These are phyloP conservation scores for California macrophylla DNA, from an alignment of 441 rosid species.

Conservation along the genomic window DNA sequence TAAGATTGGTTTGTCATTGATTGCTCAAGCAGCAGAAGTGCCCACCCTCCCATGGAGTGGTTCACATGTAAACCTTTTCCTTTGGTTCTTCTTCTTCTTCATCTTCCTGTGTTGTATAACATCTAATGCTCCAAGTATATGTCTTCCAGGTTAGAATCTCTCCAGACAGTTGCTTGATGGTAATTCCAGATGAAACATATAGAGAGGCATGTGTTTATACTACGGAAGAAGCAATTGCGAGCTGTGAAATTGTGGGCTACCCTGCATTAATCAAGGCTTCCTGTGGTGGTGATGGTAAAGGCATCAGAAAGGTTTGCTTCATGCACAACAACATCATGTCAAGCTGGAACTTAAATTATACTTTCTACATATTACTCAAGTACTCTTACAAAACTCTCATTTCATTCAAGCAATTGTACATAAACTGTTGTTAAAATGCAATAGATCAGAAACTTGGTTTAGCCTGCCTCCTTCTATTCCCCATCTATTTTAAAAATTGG, in stretches of 20 bases:
- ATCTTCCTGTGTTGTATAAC: slow-evolving; percentile 13
- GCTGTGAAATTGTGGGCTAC: slow-evolving; percentile 96
- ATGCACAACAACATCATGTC: not conserved
- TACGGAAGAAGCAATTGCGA: slow-evolving; percentile 93
- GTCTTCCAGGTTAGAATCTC: slow-evolving; percentile 71
- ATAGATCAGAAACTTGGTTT: not conserved
- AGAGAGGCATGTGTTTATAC: slow-evolving; percentile 93
- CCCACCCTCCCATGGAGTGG: slow-evolving; percentile 99
- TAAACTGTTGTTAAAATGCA: not conserved
- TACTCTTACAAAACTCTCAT: not conserved
- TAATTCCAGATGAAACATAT: slow-evolving; percentile 80
- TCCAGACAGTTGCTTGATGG: slow-evolving; percentile 57
- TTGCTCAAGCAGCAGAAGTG: slow-evolving; percentile 98
- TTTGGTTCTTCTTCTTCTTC: slow-evolving; percentile 14
- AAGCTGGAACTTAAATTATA: not conserved
- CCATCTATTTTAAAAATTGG: not conserved
- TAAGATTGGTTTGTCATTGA: slow-evolving; percentile 95
- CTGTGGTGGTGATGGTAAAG: slow-evolving; percentile 99
- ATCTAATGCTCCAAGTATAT: slow-evolving; percentile 19
- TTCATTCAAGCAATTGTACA: not conserved
- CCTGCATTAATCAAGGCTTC: slow-evolving; percentile 99
- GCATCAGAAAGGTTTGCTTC: slow-evolving; percentile 72
- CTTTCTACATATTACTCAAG: not conserved
- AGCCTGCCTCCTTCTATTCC: not conserved
- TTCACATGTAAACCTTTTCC: slow-evolving; percentile 54